These are phyloP conservation scores for Phytomonas francai DNA, from an alignment of 208 protist species.

Conservation along the genomic window DNA sequence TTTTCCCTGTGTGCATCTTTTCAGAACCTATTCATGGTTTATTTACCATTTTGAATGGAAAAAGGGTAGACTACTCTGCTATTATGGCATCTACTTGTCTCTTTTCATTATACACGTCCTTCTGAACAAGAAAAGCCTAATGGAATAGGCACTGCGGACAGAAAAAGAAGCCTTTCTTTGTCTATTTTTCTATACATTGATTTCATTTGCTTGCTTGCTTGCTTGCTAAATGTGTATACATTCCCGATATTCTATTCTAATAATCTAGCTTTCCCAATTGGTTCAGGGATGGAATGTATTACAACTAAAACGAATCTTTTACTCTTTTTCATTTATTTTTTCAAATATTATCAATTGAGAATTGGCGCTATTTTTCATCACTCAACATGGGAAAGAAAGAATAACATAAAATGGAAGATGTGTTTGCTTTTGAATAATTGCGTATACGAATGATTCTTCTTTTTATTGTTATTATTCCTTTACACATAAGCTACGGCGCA, in stretches of 20 bases:
- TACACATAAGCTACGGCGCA: not conserved
- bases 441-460: not conserved
- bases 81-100: not conserved
- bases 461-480: not conserved
- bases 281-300: not conserved
- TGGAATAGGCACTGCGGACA: not conserved
- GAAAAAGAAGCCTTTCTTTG: not conserved
- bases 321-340: not conserved
- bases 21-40: not conserved
- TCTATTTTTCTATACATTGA: not conserved
- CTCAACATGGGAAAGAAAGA: not conserved
- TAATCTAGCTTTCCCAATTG: not conserved
- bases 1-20: not conserved
- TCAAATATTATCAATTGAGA: conserved; percentile 6
- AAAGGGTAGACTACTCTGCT: not conserved
- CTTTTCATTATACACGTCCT: not conserved
- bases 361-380: not conserved
- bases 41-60: not conserved
- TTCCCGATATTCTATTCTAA: not conserved
- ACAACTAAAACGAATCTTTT: not conserved
- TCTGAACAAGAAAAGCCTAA: not conserved
- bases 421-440: not conserved
- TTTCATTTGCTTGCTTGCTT: not conserved
- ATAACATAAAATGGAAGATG: not conserved
- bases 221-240: not conserved